Percentiles rank a stretch among this genome's conserved stretches.
phyloP scores from a whole-genome alignment of 257 asterid species.

The Gynochthodes officinalis region DNA sequence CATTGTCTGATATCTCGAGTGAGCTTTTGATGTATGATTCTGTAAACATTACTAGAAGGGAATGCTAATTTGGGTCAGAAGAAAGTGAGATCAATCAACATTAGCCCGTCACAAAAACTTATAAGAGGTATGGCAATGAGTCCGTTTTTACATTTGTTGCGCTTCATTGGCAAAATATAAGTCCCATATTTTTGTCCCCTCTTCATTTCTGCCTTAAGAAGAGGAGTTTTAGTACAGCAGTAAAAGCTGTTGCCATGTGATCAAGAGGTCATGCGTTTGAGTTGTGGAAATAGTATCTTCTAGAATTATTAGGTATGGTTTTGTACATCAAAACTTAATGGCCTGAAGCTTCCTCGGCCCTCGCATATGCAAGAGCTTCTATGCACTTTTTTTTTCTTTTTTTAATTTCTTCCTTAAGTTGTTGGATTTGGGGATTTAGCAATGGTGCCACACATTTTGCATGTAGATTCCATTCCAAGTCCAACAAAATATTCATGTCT shows the following conservation, averaged over 20 bases:
- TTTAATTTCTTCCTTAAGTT: background rate
- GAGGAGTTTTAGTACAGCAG: too few relatives aligned
- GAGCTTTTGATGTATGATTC: background rate
- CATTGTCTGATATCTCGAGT: background rate
- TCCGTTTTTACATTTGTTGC: background rate
- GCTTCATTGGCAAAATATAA: background rate
- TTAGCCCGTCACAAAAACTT: conserved; percentile 79
- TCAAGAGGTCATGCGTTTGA: too few relatives aligned
- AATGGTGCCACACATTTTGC: background rate
- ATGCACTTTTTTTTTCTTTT: too few relatives aligned
- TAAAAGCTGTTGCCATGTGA: too few relatives aligned
- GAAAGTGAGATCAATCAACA: conserved; percentile 34
- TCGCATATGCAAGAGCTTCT: too few relatives aligned
- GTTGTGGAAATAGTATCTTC: too few relatives aligned
- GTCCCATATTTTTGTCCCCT: background rate
- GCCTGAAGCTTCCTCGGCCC: too few relatives aligned
- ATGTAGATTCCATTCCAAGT: background rate
- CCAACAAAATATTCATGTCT: background rate
- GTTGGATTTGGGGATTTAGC: background rate
- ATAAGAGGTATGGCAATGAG: conserved; percentile 56
- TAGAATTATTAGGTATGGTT: too few relatives aligned
- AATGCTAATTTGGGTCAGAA: conserved; percentile 43
- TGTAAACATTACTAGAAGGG: conserved; percentile 33
- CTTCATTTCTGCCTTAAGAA: background rate
- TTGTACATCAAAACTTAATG: too few relatives aligned